Evolutionary conservation across 129 eudicot species (phyloP).

Genomic region (Flaveria trinervia): DNA sequence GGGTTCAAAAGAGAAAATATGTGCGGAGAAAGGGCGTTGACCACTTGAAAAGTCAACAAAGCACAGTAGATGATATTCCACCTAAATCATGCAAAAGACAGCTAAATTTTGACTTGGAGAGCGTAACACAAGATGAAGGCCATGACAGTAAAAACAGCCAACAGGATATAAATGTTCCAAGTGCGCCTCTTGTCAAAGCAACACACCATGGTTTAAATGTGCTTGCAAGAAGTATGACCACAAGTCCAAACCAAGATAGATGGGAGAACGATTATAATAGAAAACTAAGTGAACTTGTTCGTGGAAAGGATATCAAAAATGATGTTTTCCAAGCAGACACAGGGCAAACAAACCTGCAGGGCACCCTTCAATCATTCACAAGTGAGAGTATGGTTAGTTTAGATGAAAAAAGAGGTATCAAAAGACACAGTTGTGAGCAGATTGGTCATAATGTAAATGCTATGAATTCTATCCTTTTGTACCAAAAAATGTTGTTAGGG

Average conservation of each 20-base stretch:
- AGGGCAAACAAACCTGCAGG: constrained; percentile 12
- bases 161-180: constrained; percentile 31
- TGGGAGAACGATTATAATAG: constrained; percentile 10
- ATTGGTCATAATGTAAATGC: constrained; percentile 19
- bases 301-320: constrained; percentile 11
- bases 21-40: constrained; percentile 54
- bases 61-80: constrained; percentile 25
- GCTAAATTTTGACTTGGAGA: constrained; percentile 60
- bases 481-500: constrained; percentile 34
- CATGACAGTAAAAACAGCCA: constrained; percentile 21
- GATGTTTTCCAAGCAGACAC: constrained; percentile 30
- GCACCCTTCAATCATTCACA: constrained; percentile 19
- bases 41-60: constrained; percentile 24
- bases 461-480: constrained; percentile 38
- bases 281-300: constrained; percentile 22
- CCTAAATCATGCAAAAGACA: constrained; percentile 55
- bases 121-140: constrained; percentile 27
- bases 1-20: constrained; percentile 63
- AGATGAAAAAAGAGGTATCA: constrained; percentile 48
- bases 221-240: constrained; percentile 47
- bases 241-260: constrained; percentile 33
- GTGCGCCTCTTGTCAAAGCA: constrained; percentile 23
- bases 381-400: constrained; percentile 18
- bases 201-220: constrained; percentile 44
- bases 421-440: constrained; percentile 43